Evolutionary conservation across 768 basidiomycete genomes (phyloP).

Genomic region (Lactifluus hygrophoroides): DNA sequence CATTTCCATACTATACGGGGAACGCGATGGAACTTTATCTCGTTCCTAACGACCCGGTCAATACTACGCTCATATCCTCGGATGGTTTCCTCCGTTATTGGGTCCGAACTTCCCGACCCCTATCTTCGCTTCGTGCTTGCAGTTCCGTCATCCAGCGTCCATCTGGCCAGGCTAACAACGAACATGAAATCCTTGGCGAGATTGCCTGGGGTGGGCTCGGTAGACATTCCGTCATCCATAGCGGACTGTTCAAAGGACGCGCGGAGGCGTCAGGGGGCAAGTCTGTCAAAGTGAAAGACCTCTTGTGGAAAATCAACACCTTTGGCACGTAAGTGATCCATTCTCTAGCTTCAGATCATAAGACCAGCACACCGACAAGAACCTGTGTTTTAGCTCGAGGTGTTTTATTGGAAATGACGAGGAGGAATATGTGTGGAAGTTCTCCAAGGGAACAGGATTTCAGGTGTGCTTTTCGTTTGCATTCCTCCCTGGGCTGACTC

Average conservation of each 20-base stretch:
- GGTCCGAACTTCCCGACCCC: constrained; percentile 32
- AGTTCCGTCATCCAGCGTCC: constrained; percentile 37
- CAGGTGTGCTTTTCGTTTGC: constrained; percentile 9
- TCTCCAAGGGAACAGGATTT: constrained; percentile 11
- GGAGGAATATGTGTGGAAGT: constrained; percentile 21
- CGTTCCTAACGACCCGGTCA: constrained; percentile 41
- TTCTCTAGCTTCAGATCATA: neutral
- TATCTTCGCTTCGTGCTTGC: constrained; percentile 26
- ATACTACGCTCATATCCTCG: constrained; percentile 40
- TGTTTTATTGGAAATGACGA: constrained; percentile 20
- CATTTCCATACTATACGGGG: neutral
- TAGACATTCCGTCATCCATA: constrained; percentile 25
- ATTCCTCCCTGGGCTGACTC: neutral
- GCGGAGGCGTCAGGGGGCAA: neutral
- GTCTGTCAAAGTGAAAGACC: constrained; percentile 18
- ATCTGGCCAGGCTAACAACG: constrained; percentile 25
- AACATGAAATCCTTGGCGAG: constrained; percentile 39
- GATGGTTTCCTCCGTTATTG: constrained; percentile 45
- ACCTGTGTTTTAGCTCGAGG: constrained; percentile 7
- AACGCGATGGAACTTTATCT: constrained; percentile 44
- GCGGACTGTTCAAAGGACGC: constrained; percentile 17
- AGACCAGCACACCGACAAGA: neutral
- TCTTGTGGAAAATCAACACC: constrained; percentile 12
- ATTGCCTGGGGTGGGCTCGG: constrained; percentile 38
- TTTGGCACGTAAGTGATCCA: constrained; percentile 17